These are phyloP conservation scores for Magnolia kwangsiensis DNA, from an alignment of 164 flowering plant species.

Conservation along the genomic window DNA sequence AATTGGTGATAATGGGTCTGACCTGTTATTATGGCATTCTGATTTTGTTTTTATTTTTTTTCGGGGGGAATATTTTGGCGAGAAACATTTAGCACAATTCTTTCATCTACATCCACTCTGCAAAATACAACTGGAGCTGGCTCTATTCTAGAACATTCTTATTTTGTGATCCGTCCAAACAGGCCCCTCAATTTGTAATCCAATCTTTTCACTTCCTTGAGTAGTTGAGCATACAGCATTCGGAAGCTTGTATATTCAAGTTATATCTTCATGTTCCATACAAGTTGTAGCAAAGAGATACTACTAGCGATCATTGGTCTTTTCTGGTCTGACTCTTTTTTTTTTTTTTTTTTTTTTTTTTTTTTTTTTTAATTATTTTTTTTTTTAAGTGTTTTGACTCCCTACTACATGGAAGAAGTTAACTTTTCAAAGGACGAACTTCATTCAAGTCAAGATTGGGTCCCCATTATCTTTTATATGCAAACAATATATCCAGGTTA, in stretches of 20 bases:
- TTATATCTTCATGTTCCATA: not conserved
- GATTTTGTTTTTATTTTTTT: too few species aligned
- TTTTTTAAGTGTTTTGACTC: constrained; percentile 94
- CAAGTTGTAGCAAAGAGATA: not conserved
- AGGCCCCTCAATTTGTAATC: not conserved
- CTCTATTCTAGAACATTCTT: too few species aligned
- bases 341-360: too few species aligned
- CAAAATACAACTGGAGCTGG: too few species aligned
- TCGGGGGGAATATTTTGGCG: not conserved
- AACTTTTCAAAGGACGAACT: constrained; percentile 69
- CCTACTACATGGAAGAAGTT: constrained; percentile 82
- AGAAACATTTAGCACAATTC: not conserved
- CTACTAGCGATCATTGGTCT: not conserved
- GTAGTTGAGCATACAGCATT: not conserved
- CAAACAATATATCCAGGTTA: constrained; percentile 89
- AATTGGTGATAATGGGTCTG: not conserved
- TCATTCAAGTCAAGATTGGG: constrained; percentile 56
- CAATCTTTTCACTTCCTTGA: not conserved
- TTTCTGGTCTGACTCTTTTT: not conserved
- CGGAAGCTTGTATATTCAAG: not conserved
- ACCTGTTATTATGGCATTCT: not conserved
- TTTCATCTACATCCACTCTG: not conserved
- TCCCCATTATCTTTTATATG: constrained; percentile 80
- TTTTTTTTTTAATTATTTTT: too few species aligned
- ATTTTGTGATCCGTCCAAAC: not conserved